Conservation (phyloP, 73 alveolate species). For the Tetrahymena thermophila region DNA sequence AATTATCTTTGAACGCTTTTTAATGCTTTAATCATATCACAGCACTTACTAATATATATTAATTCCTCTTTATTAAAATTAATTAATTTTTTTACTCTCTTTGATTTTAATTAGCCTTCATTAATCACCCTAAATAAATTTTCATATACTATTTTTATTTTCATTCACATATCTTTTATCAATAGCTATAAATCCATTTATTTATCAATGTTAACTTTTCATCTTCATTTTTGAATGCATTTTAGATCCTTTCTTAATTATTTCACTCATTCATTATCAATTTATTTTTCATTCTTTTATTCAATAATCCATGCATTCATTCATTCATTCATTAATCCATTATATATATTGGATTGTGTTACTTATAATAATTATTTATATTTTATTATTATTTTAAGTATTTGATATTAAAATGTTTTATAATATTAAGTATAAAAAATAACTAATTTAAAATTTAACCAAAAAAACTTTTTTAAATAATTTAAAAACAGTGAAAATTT, state of each 20-base stretch:
- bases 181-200: neutral
- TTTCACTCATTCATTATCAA: neutral
- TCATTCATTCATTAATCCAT: too few relatives aligned
- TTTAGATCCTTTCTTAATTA: neutral
- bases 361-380: too few relatives aligned
- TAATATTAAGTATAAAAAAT: too few relatives aligned
- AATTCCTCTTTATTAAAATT: neutral
- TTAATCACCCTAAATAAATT: neutral
- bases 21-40: neutral
- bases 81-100: neutral
- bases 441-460: too few relatives aligned
- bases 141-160: neutral
- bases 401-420: too few relatives aligned
- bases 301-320: neutral
- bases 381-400: too few relatives aligned
- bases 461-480: too few relatives aligned
- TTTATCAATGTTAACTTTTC: neutral
- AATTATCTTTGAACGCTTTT: neutral
- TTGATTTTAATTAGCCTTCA: neutral
- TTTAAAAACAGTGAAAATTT: too few relatives aligned
- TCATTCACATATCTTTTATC: neutral
- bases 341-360: too few relatives aligned
- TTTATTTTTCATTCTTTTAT: neutral
- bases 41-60: neutral
- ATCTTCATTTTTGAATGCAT: neutral